Conservation (phyloP, 495 filamentous ascomycete species). For the Parmelia sp. region DNA sequence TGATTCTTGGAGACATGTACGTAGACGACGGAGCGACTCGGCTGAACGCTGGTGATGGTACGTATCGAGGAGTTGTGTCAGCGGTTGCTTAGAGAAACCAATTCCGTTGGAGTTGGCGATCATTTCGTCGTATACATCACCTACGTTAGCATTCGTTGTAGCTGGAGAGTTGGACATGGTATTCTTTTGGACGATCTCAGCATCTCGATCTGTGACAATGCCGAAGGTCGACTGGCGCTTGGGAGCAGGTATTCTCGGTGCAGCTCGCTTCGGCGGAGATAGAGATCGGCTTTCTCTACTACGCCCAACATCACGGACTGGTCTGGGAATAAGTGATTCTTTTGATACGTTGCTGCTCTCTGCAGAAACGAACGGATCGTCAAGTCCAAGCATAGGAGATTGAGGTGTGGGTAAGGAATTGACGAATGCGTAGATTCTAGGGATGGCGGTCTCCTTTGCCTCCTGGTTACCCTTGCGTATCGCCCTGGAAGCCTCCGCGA, state of each 20-base stretch:
- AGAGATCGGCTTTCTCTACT: constrained; percentile 18
- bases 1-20: not conserved
- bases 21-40: not conserved
- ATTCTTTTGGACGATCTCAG: constrained; percentile 12
- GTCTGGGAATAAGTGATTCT: constrained; percentile 22
- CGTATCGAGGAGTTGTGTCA: not conserved
- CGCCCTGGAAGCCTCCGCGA: constrained; percentile 12
- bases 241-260: not conserved
- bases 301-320: constrained; percentile 18
- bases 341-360: constrained; percentile 6
- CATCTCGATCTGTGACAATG: constrained; percentile 10
- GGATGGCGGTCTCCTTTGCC: constrained; percentile 1
- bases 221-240: constrained; percentile 11
- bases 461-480: constrained; percentile 1
- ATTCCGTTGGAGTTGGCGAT: not conserved
- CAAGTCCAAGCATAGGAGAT: not conserved
- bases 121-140: not conserved
- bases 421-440: constrained; percentile 6
- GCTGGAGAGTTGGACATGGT: not conserved
- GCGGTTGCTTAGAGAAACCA: constrained; percentile 1
- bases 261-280: constrained; percentile 13
- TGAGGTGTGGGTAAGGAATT: not conserved
- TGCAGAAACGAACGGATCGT: constrained; percentile 14
- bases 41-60: not conserved
- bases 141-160: not conserved